These are phyloP conservation scores for Rhizopogon roseolus DNA, from an alignment of 768 basidiomycete species.

Conservation along the genomic window DNA sequence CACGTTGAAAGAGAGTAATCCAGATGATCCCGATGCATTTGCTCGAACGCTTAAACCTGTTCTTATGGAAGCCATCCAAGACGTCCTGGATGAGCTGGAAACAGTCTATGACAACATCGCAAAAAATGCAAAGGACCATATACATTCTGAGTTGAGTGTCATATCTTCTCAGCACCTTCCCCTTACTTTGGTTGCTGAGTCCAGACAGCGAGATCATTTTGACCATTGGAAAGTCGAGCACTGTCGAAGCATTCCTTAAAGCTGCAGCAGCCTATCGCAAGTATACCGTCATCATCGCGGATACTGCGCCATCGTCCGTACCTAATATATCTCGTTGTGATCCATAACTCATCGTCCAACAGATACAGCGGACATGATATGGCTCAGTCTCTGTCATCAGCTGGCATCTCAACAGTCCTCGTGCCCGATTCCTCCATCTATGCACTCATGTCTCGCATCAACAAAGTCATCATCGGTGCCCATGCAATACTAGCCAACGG, in stretches of 20 bases:
- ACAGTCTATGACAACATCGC: constrained; percentile 94
- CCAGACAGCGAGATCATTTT: constrained; percentile 82
- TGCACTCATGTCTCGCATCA: constrained; percentile 93
- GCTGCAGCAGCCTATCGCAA: constrained; percentile 85
- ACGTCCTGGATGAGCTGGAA: constrained; percentile 93
- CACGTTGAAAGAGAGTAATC: constrained; percentile 63
- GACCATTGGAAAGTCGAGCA: constrained; percentile 90
- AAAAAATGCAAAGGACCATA: constrained; percentile 91
- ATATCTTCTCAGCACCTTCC: background rate
- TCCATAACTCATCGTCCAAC: constrained; percentile 3
- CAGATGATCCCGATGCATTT: constrained; percentile 75
- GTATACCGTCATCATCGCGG: constrained; percentile 94
- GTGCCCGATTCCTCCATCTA: constrained; percentile 96
- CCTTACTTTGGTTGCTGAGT: background rate
- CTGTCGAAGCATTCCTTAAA: constrained; percentile 91
- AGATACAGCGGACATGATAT: constrained; percentile 85
- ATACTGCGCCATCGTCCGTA: constrained; percentile 88
- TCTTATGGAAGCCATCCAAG: constrained; percentile 94
- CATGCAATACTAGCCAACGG: constrained; percentile 97
- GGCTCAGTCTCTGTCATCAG: constrained; percentile 74
- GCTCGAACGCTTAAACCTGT: constrained; percentile 82
- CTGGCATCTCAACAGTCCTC: constrained; percentile 89
- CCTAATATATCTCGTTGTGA: background rate
- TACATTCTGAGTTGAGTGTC: constrained; percentile 88
- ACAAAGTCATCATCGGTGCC: constrained; percentile 92